Percentiles rank a stretch among this genome's conserved stretches.
These are phyloP conservation scores for Fragilariopsis cylindrus DNA, from an alignment of 108 stramenopile genomes.

Conservation along the genomic window DNA sequence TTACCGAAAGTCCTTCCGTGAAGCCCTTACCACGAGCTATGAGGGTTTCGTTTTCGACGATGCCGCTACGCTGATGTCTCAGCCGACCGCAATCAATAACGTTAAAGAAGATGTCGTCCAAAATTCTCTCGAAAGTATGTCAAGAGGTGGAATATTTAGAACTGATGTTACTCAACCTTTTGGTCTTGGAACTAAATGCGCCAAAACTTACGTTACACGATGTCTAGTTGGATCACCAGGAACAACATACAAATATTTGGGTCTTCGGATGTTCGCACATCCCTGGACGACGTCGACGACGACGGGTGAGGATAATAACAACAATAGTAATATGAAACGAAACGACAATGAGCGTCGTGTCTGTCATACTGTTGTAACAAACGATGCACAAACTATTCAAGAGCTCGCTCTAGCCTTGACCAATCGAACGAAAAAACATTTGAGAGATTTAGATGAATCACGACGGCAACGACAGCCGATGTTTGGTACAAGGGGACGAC, in stretches of 20 bases:
- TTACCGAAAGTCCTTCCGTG: conserved; percentile 40
- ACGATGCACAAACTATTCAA: conserved; percentile 22
- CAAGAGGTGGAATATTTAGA: conserved; percentile 33
- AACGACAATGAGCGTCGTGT: background rate
- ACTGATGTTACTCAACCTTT: conserved; percentile 61
- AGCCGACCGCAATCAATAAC: background rate
- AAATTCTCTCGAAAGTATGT: conserved; percentile 39
- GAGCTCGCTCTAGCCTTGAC: conserved; percentile 30
- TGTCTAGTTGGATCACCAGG: conserved; percentile 71
- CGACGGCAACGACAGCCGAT: conserved; percentile 25
- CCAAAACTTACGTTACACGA: conserved; percentile 74
- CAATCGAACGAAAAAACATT: conserved; percentile 40
- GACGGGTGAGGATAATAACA: background rate
- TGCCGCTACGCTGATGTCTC: background rate
- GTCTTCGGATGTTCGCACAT: conserved; percentile 86
- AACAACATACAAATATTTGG: conserved; percentile 89
- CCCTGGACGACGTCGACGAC: conserved; percentile 52
- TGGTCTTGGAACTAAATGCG: conserved; percentile 65
- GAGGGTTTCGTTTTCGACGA: conserved; percentile 54
- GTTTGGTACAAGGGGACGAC: conserved; percentile 31
- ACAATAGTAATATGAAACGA: background rate
- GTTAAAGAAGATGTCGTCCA: conserved; percentile 20
- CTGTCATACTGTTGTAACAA: background rate
- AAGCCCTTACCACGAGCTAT: conserved; percentile 46
- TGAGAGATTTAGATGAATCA: conserved; percentile 31